These are phyloP conservation scores for Aspergillus ustus DNA, from an alignment of 2,329 filamentous ascomycete species.

Conservation along the genomic window DNA sequence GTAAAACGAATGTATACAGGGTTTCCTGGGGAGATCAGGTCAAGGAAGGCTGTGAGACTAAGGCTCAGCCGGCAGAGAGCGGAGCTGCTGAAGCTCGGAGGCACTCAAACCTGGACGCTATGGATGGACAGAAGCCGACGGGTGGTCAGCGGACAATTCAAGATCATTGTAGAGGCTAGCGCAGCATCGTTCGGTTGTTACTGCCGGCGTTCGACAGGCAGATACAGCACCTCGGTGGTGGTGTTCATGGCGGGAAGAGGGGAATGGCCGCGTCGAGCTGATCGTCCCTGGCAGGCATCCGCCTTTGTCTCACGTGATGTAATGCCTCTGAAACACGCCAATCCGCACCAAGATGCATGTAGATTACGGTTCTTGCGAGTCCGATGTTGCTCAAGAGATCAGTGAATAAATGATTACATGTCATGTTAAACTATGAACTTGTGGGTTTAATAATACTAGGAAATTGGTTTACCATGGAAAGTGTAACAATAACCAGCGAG, in stretches of 20 bases:
- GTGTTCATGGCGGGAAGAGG: conserved; percentile 13
- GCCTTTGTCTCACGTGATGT: conserved; percentile 21
- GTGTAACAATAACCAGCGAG: conserved; percentile 1
- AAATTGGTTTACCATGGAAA: not conserved
- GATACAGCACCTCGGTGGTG: conserved; percentile 11
- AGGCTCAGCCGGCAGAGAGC: conserved; percentile 26
- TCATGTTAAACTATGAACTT: not conserved
- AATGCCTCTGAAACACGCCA: conserved; percentile 8
- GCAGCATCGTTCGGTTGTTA: conserved; percentile 27
- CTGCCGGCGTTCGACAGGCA: conserved; percentile 23
- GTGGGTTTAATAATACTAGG: conserved; percentile 1
- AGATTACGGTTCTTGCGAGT: not conserved
- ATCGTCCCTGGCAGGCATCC: conserved; percentile 23
- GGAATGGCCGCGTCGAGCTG: conserved; percentile 16
- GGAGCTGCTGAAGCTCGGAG: conserved; percentile 28
- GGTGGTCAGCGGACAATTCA: conserved; percentile 22
- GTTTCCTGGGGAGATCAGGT: not conserved
- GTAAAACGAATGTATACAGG: conserved; percentile 1
- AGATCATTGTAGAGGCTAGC: conserved; percentile 35
- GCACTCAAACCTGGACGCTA: conserved; percentile 25
- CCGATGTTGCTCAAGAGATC: not conserved
- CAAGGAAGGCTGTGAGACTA: conserved; percentile 10
- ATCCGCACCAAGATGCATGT: not conserved
- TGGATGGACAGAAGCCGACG: conserved; percentile 30
- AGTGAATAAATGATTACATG: not conserved